These are phyloP conservation scores for Colletotrichum sp. DNA, from an alignment of 2,329 filamentous ascomycete species.

Conservation along the genomic window DNA sequence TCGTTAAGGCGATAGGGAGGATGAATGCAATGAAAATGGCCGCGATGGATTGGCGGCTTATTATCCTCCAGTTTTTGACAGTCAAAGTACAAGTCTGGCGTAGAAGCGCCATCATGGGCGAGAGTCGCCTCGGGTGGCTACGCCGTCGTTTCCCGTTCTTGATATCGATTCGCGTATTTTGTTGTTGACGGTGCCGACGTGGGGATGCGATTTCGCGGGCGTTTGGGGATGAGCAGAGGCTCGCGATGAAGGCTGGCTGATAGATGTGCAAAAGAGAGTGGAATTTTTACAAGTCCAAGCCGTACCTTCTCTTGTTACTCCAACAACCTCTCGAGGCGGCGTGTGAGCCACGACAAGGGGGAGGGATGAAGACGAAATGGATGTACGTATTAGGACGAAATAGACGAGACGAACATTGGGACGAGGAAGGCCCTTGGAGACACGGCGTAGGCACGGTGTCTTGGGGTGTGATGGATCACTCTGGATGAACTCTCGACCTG, in stretches of 20 bases:
- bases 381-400: not conserved
- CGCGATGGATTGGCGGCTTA: constrained; percentile 58
- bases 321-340: not conserved
- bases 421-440: not conserved
- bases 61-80: constrained; percentile 66
- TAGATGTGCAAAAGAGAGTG: not conserved
- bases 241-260: not conserved
- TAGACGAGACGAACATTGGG: not conserved
- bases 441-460: not conserved
- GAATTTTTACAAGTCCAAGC: not conserved
- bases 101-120: constrained; percentile 52
- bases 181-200: not conserved
- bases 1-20: constrained; percentile 62
- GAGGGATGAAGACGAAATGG: not conserved
- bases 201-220: not conserved
- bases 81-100: constrained; percentile 66
- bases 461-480: not conserved
- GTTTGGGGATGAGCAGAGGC: not conserved
- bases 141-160: not conserved
- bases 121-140: not conserved
- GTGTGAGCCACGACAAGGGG: not conserved
- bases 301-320: not conserved
- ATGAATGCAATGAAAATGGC: constrained; percentile 63
- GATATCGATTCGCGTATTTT: not conserved
- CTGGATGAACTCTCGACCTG: not conserved